These are phyloP conservation scores for Aspergillus terreus DNA, from an alignment of 2,329 filamentous ascomycete species.

Conservation along the genomic window DNA sequence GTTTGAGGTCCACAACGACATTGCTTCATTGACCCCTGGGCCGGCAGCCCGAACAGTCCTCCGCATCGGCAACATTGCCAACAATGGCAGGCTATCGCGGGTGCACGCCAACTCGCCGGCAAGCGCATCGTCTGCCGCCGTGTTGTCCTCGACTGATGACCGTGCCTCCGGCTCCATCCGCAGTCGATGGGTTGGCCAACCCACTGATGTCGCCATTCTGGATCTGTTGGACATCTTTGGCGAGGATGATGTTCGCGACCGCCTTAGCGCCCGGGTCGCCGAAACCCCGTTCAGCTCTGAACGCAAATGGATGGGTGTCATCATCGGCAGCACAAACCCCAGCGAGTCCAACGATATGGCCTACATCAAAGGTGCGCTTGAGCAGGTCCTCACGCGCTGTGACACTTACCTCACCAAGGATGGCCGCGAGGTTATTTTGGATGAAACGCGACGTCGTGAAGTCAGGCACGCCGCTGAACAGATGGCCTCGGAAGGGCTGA, in stretches of 20 bases:
- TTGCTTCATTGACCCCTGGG: conserved; percentile 56
- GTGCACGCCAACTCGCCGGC: conserved; percentile 66
- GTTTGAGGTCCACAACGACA: conserved; percentile 55
- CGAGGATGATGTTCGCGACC: conserved; percentile 85
- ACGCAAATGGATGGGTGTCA: conserved; percentile 98
- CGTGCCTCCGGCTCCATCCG: conserved; percentile 59
- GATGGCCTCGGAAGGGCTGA: conserved; percentile 84
- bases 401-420: conserved; percentile 86
- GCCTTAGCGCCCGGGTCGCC: conserved; percentile 73
- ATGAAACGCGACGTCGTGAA: conserved; percentile 69
- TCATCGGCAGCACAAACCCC: conserved; percentile 58
- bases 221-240: conserved; percentile 87
- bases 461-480: conserved; percentile 74
- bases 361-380: conserved; percentile 93
- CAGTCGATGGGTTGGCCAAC: conserved; percentile 93
- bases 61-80: conserved; percentile 92
- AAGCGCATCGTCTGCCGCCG: conserved; percentile 68
- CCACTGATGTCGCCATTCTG: conserved; percentile 94
- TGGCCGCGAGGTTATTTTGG: conserved; percentile 80
- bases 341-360: conserved; percentile 68
- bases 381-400: conserved; percentile 79
- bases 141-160: conserved; percentile 79
- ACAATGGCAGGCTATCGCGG: conserved; percentile 80
- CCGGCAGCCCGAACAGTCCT: conserved; percentile 75
- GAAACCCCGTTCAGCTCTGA: conserved; percentile 97